A percentile compares a stretch with the other conserved stretches of the same genome.
Evolutionary conservation across 2,329 filamentous ascomycete species (phyloP).

Genomic region (Phialocephala sp.): DNA sequence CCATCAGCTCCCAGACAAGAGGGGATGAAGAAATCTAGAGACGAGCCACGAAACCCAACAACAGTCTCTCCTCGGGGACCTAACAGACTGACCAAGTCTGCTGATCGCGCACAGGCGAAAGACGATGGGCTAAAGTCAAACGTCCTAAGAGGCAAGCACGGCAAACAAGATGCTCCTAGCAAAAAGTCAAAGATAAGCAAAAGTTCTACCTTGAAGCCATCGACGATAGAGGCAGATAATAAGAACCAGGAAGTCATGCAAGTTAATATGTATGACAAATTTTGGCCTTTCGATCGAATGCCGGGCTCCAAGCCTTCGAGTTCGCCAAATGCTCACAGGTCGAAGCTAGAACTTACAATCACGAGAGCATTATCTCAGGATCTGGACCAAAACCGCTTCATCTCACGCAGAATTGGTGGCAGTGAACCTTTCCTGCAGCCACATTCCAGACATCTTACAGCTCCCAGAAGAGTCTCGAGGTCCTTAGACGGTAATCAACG

Average conservation of each 20-base stretch:
- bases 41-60: neutral
- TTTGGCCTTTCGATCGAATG: constrained; percentile 6
- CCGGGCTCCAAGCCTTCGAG: neutral
- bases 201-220: neutral
- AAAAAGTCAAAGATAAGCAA: constrained; percentile 1
- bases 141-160: neutral
- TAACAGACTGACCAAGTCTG: constrained; percentile 4
- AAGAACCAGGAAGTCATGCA: neutral
- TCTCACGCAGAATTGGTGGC: constrained; percentile 23
- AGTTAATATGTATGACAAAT: constrained; percentile 7
- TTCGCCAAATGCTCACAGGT: neutral
- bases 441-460: neutral
- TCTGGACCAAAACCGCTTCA: neutral
- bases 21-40: neutral
- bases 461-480: constrained; percentile 24
- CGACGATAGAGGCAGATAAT: neutral
- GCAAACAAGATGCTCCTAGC: neutral
- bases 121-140: neutral
- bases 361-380: constrained; percentile 14
- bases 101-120: neutral
- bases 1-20: neutral
- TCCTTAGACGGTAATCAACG: constrained; percentile 27
- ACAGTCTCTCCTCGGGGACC: neutral
- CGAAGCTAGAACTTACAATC: constrained; percentile 20
- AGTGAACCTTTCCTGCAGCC: constrained; percentile 30